A percentile compares a stretch with the other conserved stretches of the same genome.
Evolutionary conservation across 1,284 basidiomycete genomes (phyloP).

Genomic region (Cutaneotrichosporon cyanovorans): DNA sequence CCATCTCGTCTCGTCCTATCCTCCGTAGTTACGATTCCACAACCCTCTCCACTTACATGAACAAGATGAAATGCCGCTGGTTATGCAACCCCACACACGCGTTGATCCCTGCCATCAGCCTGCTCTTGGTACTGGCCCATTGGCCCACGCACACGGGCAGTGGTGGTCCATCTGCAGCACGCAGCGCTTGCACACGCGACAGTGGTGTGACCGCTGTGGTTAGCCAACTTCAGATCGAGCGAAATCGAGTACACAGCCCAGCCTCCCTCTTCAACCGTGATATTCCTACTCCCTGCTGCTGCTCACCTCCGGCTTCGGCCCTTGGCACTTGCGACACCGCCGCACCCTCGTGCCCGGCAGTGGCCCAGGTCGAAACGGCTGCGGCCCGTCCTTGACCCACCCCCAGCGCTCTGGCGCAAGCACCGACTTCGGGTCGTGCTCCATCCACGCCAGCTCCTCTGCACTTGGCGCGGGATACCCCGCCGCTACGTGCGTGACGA

Average conservation of each 20-base stretch:
- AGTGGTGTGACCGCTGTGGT: constrained; percentile 83
- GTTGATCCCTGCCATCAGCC: constrained; percentile 69
- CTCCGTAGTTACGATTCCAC: too few relatives aligned
- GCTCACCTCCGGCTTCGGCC: constrained; percentile 73
- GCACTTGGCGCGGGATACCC: constrained; percentile 53
- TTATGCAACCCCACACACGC: constrained; percentile 94
- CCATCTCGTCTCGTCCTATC: too few relatives aligned
- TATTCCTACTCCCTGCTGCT: too few relatives aligned
- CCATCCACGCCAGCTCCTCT: constrained; percentile 25
- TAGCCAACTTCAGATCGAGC: not conserved
- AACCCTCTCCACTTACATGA: constrained; percentile 65
- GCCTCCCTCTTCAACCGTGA: not conserved
- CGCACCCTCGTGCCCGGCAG: constrained; percentile 40
- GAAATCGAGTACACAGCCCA: not conserved
- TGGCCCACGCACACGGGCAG: constrained; percentile 62
- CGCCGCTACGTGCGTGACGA: constrained; percentile 67
- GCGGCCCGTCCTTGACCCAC: not conserved
- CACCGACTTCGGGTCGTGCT: constrained; percentile 17
- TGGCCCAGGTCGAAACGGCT: not conserved
- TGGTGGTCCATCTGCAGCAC: constrained; percentile 93
- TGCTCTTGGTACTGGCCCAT: too few relatives aligned
- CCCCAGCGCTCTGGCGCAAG: constrained; percentile 32
- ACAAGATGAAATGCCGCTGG: constrained; percentile 90
- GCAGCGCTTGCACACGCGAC: constrained; percentile 84
- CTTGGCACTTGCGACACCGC: constrained; percentile 62